Base-by-base conservation (phyloP, 805 yeast genomes). In the Dipodascopsis uninucleata region DNA sequence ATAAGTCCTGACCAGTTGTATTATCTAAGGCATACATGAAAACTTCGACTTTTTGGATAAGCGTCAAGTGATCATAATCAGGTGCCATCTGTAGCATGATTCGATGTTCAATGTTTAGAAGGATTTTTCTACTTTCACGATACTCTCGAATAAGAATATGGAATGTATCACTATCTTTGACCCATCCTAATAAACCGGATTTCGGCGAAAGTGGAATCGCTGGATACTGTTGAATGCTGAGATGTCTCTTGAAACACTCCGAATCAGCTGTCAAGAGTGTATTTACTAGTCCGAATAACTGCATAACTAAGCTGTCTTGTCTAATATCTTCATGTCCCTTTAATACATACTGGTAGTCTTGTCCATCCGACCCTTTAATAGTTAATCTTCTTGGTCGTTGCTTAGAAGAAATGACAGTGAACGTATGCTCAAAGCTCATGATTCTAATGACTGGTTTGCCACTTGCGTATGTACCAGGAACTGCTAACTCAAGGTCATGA, bases 1-100 rank as follows among this genome's bases (percentile, higher is more conserved):
- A 90, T 55, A 93, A 71, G 66, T 93, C 99, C 65, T 93, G 97
- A 1, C 98, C 97, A 58, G 95, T 74, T 0, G 98, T 90, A 61
- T 88, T 89, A 61, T 90, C 96, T 57, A 93, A 69, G 0, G 98
- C 96, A 59, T 90, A 88, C 0, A 96, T 86, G 70, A 93, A 94
- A 4, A 93, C 97, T 65, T 93, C 99, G 33, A 94, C 90, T 65
- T 93, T 90, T 59, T 94, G 95, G 49, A 93, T 68, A 22, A 89
- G 71, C 0, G 97, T 88, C 62, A 93, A 70, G 50, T 79, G 83
- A 55, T 93, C 98, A 66, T 85, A 93, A 62, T 89, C 89, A 1
- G 97, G 97, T 0, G 97, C 96, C 97, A 90, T 90, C 63, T 90
- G 97, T 29, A 87, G 67, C 96, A 90, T 89, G 44, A 90, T 85